Conservation (phyloP, 257 asterid species). For the Solanum megistacrolobum region DNA sequence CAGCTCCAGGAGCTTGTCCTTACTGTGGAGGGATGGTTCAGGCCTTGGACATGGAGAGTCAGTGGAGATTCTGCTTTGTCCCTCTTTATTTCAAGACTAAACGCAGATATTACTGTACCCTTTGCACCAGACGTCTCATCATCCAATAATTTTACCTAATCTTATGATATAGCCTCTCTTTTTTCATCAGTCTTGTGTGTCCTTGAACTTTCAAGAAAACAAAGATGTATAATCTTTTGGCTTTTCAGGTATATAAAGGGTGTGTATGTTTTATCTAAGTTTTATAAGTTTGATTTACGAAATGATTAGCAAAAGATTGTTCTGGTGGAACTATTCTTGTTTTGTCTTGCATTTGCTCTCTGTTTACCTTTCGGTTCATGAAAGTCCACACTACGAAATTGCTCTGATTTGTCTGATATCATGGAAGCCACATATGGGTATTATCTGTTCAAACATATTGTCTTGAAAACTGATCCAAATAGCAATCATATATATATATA, state of each 20-base stretch:
- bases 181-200: neutral
- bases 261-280: neutral
- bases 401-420: neutral
- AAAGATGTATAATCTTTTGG: neutral
- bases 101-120: constrained; percentile 54
- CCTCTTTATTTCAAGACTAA: constrained; percentile 68
- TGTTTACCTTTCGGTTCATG: too few relatives aligned
- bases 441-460: neutral
- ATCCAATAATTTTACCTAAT: constrained; percentile 17
- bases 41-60: constrained; percentile 75
- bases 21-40: constrained; percentile 86
- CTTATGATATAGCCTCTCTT: neutral
- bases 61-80: constrained; percentile 75
- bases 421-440: neutral
- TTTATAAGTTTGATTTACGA: neutral
- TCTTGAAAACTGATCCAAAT: too few relatives aligned
- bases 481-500: too few relatives aligned
- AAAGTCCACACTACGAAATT: too few relatives aligned
- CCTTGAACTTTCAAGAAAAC: neutral
- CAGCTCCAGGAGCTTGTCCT: constrained; percentile 80
- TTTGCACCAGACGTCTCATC: constrained; percentile 59
- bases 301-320: too few relatives aligned
- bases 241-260: neutral
- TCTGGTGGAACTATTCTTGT: too few relatives aligned
- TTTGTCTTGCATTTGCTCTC: too few relatives aligned